phyloP scores from a whole-genome alignment of 225 moss, liverwort and hornwort genomes.

The Anthoceros angustus region DNA sequence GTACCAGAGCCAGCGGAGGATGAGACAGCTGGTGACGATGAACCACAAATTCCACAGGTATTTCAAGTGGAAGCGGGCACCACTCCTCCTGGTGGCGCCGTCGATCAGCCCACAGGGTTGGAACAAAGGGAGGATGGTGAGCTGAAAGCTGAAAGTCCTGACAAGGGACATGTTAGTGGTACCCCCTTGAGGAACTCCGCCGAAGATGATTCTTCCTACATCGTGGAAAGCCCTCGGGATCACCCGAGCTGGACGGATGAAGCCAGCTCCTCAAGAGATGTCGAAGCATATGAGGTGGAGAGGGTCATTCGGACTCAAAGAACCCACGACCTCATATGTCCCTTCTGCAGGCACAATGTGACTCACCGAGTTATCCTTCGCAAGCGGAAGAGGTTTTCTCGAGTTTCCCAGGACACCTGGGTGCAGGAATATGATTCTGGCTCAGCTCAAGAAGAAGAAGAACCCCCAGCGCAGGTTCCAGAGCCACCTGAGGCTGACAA shows the following conservation, averaged over 20 bases:
- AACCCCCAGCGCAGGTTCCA: not conserved
- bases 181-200: not conserved
- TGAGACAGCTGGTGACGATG: too few relatives aligned
- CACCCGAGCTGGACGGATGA: not conserved
- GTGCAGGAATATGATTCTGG: not conserved
- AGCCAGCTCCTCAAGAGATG: not conserved
- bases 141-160: too few relatives aligned
- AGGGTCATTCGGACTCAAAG: conserved; percentile 1
- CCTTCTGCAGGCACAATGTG: not conserved
- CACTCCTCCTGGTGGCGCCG: too few relatives aligned
- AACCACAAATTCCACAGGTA: too few relatives aligned
- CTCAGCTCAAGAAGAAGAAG: not conserved
- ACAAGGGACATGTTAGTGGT: not conserved
- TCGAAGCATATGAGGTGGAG: conserved; percentile 1
- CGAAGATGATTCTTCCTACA: not conserved
- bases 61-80: too few relatives aligned
- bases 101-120: too few relatives aligned
- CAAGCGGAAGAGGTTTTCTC: not conserved
- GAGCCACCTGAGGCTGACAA: not conserved
- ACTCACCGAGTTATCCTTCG: not conserved
- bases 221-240: too few relatives aligned
- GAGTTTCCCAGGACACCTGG: conserved; percentile 3
- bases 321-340: conserved; percentile 1
- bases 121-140: too few relatives aligned
- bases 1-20: not conserved